Percentiles rank a stretch among this genome's conserved stretches.
Evolutionary conservation across 306 rosid genomes (phyloP).

Genomic region (Glycyrrhiza uralensis): DNA sequence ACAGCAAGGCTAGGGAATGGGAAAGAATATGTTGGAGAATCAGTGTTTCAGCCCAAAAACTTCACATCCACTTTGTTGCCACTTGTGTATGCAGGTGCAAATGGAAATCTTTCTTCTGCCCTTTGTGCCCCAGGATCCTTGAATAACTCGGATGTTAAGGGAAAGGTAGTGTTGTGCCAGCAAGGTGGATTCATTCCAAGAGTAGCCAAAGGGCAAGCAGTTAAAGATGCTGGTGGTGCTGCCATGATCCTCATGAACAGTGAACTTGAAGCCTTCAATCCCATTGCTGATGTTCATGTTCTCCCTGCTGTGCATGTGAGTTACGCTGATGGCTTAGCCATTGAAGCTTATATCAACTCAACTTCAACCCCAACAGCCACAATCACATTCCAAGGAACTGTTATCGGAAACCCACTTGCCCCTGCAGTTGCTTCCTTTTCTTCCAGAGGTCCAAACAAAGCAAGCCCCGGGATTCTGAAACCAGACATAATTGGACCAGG

Average conservation of each 20-base stretch:
- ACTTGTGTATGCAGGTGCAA: conserved; percentile 48
- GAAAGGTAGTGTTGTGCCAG: conserved; percentile 53
- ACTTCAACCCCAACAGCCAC: conserved; percentile 34
- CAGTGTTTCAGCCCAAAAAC: conserved; percentile 37
- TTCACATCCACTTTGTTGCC: conserved; percentile 30
- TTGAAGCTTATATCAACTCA: conserved; percentile 45
- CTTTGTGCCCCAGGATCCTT: conserved; percentile 35
- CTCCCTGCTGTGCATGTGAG: conserved; percentile 50
- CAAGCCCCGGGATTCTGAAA: conserved; percentile 48
- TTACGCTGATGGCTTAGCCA: conserved; percentile 7
- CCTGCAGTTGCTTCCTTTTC: conserved; percentile 49
- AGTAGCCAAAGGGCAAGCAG: conserved; percentile 31
- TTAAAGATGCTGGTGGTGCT: conserved; percentile 43
- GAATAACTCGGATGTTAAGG: conserved; percentile 29
- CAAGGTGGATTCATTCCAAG: conserved; percentile 22
- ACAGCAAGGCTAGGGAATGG: conserved; percentile 44
- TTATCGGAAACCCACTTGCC: conserved; percentile 29
- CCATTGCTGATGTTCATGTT: conserved; percentile 37
- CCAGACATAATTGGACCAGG: conserved; percentile 63
- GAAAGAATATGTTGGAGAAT: conserved; percentile 29
- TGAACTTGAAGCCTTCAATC: background rate
- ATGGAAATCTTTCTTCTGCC: background rate
- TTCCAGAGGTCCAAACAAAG: conserved; percentile 51
- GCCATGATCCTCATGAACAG: conserved; percentile 54
- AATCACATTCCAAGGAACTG: conserved; percentile 40